These are phyloP conservation scores for Debaryomyces sp. DNA, from an alignment of 1,139 yeast genomes.

Conservation along the genomic window DNA sequence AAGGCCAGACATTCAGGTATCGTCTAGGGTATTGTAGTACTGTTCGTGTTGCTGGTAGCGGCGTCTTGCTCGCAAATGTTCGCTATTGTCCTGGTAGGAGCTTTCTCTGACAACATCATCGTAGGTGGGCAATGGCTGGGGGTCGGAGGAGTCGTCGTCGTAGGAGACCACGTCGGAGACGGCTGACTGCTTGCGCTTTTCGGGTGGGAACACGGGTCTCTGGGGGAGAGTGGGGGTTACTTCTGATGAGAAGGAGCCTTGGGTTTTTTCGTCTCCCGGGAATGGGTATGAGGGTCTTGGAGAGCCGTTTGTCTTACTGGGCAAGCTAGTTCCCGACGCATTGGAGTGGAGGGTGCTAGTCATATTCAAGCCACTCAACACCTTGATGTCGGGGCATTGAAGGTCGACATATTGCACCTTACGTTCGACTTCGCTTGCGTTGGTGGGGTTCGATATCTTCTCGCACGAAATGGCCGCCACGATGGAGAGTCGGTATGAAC, in stretches of 20 bases:
- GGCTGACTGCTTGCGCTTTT: background rate
- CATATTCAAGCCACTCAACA: constrained; percentile 46
- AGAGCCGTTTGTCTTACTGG: background rate
- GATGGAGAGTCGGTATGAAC: constrained; percentile 49
- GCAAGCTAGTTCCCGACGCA: constrained; percentile 13
- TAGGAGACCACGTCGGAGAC: background rate
- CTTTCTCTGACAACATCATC: constrained; percentile 37
- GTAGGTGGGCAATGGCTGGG: constrained; percentile 31
- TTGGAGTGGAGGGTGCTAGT: constrained; percentile 24
- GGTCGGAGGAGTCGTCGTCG: constrained; percentile 2
- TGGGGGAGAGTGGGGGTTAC: constrained; percentile 7
- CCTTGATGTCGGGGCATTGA: constrained; percentile 37
- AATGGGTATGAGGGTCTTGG: background rate
- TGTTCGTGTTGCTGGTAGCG: constrained; percentile 42
- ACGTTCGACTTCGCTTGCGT: constrained; percentile 19
- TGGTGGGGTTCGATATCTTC: constrained; percentile 23
- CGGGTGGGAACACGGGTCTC: constrained; percentile 2
- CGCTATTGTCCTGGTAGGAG: constrained; percentile 29
- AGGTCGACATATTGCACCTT: constrained; percentile 36
- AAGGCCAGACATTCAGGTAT: background rate
- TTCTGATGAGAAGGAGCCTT: background rate
- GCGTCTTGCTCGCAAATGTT: constrained; percentile 34
- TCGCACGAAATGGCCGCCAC: constrained; percentile 49
- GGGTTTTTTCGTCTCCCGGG: background rate
- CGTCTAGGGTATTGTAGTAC: constrained; percentile 30